These are phyloP conservation scores for Oxyria digyna DNA, from an alignment of 148 eudicot genomes.

Conservation along the genomic window DNA sequence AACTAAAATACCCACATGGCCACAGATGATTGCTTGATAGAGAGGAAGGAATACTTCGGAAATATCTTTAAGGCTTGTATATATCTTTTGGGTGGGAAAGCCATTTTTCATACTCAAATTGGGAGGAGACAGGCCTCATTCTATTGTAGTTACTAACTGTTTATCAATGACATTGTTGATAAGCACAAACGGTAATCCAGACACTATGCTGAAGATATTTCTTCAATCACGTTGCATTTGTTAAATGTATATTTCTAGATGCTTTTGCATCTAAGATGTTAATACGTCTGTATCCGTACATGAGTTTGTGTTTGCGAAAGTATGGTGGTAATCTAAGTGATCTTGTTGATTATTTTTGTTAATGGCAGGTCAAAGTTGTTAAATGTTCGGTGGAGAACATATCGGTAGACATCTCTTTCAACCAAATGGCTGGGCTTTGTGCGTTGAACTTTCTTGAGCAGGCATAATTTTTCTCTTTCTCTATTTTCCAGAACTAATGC, in stretches of 20 bases:
- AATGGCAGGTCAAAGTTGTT: constrained; percentile 30
- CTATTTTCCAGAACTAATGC: background rate
- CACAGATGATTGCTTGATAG: background rate
- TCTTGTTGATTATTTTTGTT: background rate
- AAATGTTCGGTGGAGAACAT: constrained; percentile 36
- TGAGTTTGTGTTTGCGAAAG: background rate
- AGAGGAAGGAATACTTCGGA: background rate
- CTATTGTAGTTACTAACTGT: background rate
- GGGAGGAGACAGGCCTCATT: background rate
- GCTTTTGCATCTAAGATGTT: background rate
- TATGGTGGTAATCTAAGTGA: background rate
- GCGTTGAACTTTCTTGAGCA: constrained; percentile 37
- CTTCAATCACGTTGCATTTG: background rate
- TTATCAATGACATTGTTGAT: no score
- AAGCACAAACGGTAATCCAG: background rate
- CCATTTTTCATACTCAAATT: background rate
- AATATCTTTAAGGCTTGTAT: background rate
- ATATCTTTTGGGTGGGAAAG: background rate
- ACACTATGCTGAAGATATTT: background rate
- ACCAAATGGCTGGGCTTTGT: constrained; percentile 37
- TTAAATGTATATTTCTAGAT: background rate
- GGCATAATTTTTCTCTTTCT: constrained; percentile 11
- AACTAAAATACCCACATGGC: no score
- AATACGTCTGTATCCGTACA: background rate
- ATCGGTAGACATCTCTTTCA: constrained; percentile 41